These are phyloP conservation scores for Echeveria elegans DNA, from an alignment of 164 flowering plant genomes.

Conservation along the genomic window DNA sequence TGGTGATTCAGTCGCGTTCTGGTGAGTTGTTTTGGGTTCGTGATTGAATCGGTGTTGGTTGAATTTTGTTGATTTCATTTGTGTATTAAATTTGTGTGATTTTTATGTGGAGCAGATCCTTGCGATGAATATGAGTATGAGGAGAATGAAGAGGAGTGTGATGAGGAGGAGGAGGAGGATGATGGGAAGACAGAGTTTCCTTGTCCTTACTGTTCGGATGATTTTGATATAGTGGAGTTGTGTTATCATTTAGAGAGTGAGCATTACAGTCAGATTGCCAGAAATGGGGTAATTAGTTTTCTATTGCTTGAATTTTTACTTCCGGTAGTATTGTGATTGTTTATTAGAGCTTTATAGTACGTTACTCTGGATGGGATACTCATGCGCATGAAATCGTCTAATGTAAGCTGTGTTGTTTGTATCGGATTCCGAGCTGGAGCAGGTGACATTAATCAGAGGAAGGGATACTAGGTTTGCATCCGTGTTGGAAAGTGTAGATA, in stretches of 20 bases:
- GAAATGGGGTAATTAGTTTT: conserved; percentile 28
- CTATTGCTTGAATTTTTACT: too few relatives aligned
- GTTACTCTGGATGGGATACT: too few relatives aligned
- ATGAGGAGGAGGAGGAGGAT: conserved; percentile 25
- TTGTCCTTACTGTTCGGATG: conserved; percentile 46
- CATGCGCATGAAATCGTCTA: too few relatives aligned
- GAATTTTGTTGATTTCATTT: not conserved
- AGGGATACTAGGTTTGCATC: too few relatives aligned
- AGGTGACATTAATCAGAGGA: too few relatives aligned
- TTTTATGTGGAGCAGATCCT: conserved; percentile 16
- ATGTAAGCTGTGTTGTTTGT: too few relatives aligned
- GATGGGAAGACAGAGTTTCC: conserved; percentile 29
- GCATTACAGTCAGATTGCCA: conserved; percentile 30
- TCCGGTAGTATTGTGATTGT: too few relatives aligned
- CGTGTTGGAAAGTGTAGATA: too few relatives aligned
- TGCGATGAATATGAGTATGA: conserved; percentile 8
- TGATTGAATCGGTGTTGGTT: not conserved
- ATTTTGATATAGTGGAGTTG: conserved; percentile 41
- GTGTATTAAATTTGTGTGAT: not conserved
- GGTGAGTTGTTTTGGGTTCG: too few relatives aligned
- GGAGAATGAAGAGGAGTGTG: conserved; percentile 3
- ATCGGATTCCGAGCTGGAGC: too few relatives aligned
- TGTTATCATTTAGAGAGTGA: conserved; percentile 44
- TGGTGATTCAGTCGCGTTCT: conserved; percentile 8
- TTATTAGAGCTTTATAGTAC: too few relatives aligned